phyloP scores from a whole-genome alignment of 2,329 filamentous ascomycete species.

The Colletotrichum sp. region DNA sequence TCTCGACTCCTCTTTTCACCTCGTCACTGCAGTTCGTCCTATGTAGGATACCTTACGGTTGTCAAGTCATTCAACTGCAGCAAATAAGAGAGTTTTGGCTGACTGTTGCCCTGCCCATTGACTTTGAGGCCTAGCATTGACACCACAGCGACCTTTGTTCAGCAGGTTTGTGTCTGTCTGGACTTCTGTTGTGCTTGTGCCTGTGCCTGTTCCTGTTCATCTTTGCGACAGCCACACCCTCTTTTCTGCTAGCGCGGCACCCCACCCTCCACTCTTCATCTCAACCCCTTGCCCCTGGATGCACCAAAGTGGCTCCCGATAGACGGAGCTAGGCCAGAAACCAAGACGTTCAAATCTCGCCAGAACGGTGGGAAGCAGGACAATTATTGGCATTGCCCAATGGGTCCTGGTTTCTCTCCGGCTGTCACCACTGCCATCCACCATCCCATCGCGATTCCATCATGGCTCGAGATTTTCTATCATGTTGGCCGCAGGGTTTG shows the following conservation, averaged over 20 bases:
- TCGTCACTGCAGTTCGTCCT: neutral
- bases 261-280: slow-evolving; percentile 1
- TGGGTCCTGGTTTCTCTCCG: neutral
- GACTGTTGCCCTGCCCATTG: neutral
- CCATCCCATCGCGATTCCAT: neutral
- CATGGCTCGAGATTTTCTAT: neutral
- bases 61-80: neutral
- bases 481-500: neutral
- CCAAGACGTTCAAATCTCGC: slow-evolving; percentile 32
- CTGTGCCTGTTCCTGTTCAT: neutral
- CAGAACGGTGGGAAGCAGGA: slow-evolving; percentile 19
- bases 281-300: slow-evolving; percentile 17
- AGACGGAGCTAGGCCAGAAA: slow-evolving; percentile 21
- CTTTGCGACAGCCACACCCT: neutral
- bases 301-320: slow-evolving; percentile 20
- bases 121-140: neutral
- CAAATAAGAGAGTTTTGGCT: neutral
- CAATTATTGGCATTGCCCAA: neutral
- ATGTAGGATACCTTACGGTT: neutral
- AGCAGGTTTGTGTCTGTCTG: neutral
- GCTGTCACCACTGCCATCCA: neutral
- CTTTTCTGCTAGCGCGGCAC: neutral
- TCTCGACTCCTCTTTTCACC: neutral
- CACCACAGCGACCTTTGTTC: neutral
- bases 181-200: neutral